Evolutionary conservation across 148 eudicot species (phyloP).

Genomic region (Chenopodium berlandieri): DNA sequence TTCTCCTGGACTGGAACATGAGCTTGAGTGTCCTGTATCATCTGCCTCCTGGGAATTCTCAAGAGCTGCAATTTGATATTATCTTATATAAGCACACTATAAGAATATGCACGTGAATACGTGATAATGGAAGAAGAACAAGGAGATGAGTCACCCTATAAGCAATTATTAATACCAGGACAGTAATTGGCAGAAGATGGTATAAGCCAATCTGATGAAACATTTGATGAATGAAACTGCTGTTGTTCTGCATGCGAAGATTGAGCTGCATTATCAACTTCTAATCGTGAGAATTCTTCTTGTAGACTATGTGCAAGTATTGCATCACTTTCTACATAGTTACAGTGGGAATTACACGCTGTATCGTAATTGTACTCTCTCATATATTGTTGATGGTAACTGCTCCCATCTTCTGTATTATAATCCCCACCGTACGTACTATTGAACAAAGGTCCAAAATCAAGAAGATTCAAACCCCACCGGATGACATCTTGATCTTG

Average conservation of each 20-base stretch:
- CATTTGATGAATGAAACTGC: constrained; percentile 37
- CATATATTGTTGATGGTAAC: constrained; percentile 42
- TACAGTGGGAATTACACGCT: constrained; percentile 33
- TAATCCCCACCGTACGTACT: constrained; percentile 50
- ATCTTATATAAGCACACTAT: no score
- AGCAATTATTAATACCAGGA: constrained; percentile 40
- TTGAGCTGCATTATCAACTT: constrained; percentile 54
- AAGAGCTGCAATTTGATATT: constrained; percentile 35
- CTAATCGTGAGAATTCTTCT: constrained; percentile 59
- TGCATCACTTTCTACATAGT: constrained; percentile 51
- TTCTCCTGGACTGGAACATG: constrained; percentile 74
- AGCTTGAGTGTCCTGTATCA: constrained; percentile 57
- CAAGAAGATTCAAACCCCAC: constrained; percentile 70
- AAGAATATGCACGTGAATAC: constrained; percentile 19
- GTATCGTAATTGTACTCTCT: constrained; percentile 41
- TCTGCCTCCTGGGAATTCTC: constrained; percentile 39
- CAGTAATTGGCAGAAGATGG: constrained; percentile 44
- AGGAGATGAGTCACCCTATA: constrained; percentile 10
- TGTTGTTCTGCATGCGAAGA: constrained; percentile 45
- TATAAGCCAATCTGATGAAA: constrained; percentile 46
- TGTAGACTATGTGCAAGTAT: constrained; percentile 57
- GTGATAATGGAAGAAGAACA: constrained; percentile 17
- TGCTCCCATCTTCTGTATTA: constrained; percentile 55
- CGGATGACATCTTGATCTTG: constrained; percentile 64
- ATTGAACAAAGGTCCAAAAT: constrained; percentile 54